Percentiles rank a stretch among this genome's conserved stretches.
Evolutionary conservation across 2,329 filamentous ascomycete species (phyloP).

Genomic region (Diaporthe capsici): DNA sequence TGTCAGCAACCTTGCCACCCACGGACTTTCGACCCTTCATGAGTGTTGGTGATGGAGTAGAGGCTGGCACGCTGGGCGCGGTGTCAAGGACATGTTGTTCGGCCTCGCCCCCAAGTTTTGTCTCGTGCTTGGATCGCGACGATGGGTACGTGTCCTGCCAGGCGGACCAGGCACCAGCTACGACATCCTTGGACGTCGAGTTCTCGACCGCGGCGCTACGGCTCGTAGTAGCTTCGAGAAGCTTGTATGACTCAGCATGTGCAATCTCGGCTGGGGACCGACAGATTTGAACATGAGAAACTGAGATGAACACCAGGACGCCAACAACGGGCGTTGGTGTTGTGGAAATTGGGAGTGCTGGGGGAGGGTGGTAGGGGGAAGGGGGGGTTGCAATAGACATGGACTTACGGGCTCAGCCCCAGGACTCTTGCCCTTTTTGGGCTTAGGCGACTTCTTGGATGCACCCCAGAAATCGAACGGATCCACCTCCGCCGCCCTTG

Average conservation of each 20-base stretch:
- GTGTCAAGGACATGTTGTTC: slow-evolving; percentile 22
- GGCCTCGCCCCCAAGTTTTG: slow-evolving; percentile 42
- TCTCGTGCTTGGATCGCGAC: slow-evolving; percentile 53
- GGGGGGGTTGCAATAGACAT: slow-evolving; percentile 34
- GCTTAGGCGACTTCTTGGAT: slow-evolving; percentile 58
- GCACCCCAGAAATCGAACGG: slow-evolving; percentile 72
- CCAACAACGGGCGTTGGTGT: slow-evolving; percentile 33
- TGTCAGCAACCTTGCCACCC: slow-evolving; percentile 68
- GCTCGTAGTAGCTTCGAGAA: slow-evolving; percentile 60
- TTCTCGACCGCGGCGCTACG: slow-evolving; percentile 46
- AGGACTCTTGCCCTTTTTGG: slow-evolving; percentile 57
- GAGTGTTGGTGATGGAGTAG: slow-evolving; percentile 48
- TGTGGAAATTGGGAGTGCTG: slow-evolving; percentile 38
- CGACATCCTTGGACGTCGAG: slow-evolving; percentile 26
- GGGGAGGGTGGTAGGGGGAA: slow-evolving; percentile 44
- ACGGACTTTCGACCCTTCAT: slow-evolving; percentile 65
- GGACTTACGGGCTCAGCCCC: slow-evolving; percentile 50
- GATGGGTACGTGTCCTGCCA: slow-evolving; percentile 57
- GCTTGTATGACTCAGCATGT: slow-evolving; percentile 64
- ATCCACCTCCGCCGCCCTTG: slow-evolving; percentile 51
- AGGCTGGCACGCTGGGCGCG: slow-evolving; percentile 13
- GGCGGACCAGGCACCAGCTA: slow-evolving; percentile 45
- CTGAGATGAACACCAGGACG: slow-evolving; percentile 35
- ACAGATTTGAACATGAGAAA: slow-evolving; percentile 39
- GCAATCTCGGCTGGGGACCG: slow-evolving; percentile 58